Percentiles rank a stretch among this genome's conserved stretches.
These are phyloP conservation scores for Auriscalpium orientale DNA, from an alignment of 768 basidiomycete genomes.

Conservation along the genomic window DNA sequence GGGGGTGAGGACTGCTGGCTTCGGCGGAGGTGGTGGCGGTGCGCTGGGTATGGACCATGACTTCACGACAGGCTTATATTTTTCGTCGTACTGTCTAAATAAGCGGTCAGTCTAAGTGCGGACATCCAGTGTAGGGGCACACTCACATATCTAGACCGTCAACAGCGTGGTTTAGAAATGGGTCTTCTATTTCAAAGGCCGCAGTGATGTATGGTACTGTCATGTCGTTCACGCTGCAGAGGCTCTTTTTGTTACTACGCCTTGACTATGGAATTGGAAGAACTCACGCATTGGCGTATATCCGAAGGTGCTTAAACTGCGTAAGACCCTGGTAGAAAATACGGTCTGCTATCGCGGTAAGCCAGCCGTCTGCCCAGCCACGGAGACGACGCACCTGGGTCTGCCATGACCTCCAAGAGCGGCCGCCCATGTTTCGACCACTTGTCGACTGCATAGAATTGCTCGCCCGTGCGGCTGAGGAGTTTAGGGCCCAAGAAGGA, in stretches of 20 bases:
- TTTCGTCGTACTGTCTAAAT: conserved; percentile 8
- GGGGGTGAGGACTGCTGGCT: not conserved
- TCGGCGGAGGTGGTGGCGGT: conserved; percentile 4
- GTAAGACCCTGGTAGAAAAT: conserved; percentile 70
- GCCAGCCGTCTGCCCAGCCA: not conserved
- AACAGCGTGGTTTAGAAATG: conserved; percentile 46
- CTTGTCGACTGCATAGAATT: conserved; percentile 48
- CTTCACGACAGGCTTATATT: conserved; percentile 11
- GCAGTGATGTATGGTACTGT: conserved; percentile 83
- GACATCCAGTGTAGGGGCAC: not conserved
- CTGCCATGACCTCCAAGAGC: conserved; percentile 70
- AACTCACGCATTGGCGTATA: conserved; percentile 77
- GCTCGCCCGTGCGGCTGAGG: conserved; percentile 71
- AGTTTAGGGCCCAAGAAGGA: conserved; percentile 57
- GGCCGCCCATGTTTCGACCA: conserved; percentile 64
- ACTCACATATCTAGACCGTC: conserved; percentile 60
- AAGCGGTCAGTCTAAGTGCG: not conserved
- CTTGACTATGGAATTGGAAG: not conserved
- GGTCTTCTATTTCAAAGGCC: conserved; percentile 61
- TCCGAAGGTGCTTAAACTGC: conserved; percentile 57
- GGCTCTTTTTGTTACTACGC: not conserved
- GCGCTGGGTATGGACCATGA: conserved; percentile 6
- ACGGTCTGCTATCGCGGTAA: conserved; percentile 35
- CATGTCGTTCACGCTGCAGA: conserved; percentile 52
- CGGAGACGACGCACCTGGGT: conserved; percentile 44